phyloP scores from a whole-genome alignment of 192 early-diverging fungal species.

The Linnemannia hyalina region DNA sequence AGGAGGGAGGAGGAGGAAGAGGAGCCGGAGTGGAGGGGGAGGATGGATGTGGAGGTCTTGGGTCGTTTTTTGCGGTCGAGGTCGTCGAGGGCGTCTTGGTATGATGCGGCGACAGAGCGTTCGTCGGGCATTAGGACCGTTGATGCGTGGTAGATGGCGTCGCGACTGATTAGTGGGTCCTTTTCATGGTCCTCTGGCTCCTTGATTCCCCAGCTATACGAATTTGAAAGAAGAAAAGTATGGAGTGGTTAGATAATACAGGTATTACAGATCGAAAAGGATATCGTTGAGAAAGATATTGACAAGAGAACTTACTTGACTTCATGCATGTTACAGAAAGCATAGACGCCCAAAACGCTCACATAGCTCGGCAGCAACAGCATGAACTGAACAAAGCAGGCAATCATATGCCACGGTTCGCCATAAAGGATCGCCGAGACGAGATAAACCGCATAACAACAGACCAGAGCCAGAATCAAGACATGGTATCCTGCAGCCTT shows the following conservation, averaged over 20 bases:
- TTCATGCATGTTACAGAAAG: slow-evolving; percentile 57
- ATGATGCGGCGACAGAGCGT: slow-evolving; percentile 18
- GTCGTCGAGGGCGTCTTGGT: slow-evolving; percentile 52
- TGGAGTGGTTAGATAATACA: neutral
- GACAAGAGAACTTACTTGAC: slow-evolving; percentile 44
- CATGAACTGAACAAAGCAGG: slow-evolving; percentile 50
- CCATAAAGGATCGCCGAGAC: slow-evolving; percentile 38
- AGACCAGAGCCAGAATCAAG: slow-evolving; percentile 44
- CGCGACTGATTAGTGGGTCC: slow-evolving; percentile 48
- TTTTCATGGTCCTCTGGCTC: slow-evolving; percentile 54
- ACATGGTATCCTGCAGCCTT: slow-evolving; percentile 54
- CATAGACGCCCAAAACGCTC: slow-evolving; percentile 49
- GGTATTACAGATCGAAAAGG: neutral
- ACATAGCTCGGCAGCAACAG: slow-evolving; percentile 48
- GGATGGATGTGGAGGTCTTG: slow-evolving; percentile 14
- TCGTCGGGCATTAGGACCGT: slow-evolving; percentile 56
- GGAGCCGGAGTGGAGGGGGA: slow-evolving; percentile 12
- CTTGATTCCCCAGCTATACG: slow-evolving; percentile 50
- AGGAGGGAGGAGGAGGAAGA: neutral
- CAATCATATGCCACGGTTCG: slow-evolving; percentile 55
- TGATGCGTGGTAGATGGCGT: slow-evolving; percentile 52
- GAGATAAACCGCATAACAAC: slow-evolving; percentile 47
- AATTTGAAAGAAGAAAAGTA: neutral
- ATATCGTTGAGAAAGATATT: neutral
- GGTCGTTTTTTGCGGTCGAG: slow-evolving; percentile 40